Conservation (phyloP, 768 basidiomycete genomes). For the Amanita muscaria region DNA sequence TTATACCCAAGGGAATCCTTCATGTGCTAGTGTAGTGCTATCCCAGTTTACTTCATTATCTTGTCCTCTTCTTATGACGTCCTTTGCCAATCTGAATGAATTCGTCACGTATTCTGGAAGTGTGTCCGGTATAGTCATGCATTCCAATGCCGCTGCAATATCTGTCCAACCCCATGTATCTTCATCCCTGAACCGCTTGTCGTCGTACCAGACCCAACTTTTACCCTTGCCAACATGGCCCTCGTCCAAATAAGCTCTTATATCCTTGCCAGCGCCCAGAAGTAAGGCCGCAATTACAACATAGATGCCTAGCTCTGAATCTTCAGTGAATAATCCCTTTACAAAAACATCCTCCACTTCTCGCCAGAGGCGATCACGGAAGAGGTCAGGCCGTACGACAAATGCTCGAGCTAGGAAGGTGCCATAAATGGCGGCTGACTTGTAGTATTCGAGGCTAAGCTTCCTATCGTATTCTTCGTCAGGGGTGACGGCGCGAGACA, state of each 20-base stretch:
- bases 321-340: constrained; percentile 12
- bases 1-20: constrained; percentile 9
- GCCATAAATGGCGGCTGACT: not conserved
- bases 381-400: constrained; percentile 3
- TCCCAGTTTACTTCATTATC: constrained; percentile 6
- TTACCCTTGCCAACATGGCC: constrained; percentile 8
- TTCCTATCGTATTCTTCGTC: constrained; percentile 1
- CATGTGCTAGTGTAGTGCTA: constrained; percentile 7
- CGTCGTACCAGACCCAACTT: constrained; percentile 10
- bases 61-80: constrained; percentile 4
- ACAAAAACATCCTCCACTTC: constrained; percentile 12
- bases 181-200: constrained; percentile 8
- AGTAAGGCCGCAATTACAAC: constrained; percentile 10
- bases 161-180: constrained; percentile 13
- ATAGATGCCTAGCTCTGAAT: constrained; percentile 11
- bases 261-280: constrained; percentile 11
- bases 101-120: constrained; percentile 11
- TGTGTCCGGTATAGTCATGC: not conserved
- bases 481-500: constrained; percentile 10
- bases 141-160: constrained; percentile 7
- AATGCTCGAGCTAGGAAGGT: constrained; percentile 12
- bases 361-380: constrained; percentile 10
- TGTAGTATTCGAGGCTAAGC: constrained; percentile 8
- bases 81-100: constrained; percentile 10
- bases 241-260: constrained; percentile 8